Conservation (phyloP, 2,329 filamentous ascomycete genomes). For the Clonostachys byssicola region DNA sequence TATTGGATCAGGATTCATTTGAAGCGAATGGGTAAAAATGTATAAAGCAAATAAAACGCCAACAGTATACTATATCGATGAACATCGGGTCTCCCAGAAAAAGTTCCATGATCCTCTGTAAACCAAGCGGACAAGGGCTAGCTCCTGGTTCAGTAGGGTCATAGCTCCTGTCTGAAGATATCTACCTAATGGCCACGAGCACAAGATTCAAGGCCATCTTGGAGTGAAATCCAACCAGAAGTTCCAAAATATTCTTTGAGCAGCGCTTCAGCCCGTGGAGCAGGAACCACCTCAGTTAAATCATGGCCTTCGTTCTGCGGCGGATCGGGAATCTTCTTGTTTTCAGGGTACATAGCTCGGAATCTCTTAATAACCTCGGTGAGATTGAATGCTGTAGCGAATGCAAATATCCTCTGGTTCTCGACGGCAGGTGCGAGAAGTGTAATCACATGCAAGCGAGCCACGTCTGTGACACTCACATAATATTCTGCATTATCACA, state of each 20-base stretch:
- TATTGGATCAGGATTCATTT: too few species aligned
- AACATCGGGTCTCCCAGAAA: too few species aligned
- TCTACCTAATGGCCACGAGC: too few species aligned
- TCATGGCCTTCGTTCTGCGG: not conserved
- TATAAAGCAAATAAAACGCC: too few species aligned
- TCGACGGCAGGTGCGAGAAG: conserved; percentile 11
- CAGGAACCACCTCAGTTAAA: not conserved
- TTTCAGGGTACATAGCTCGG: not conserved
- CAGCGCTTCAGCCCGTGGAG: not conserved
- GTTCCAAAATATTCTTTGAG: not conserved
- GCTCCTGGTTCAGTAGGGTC: too few species aligned
- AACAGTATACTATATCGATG: too few species aligned
- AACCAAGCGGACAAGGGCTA: too few species aligned
- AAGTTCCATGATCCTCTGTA: too few species aligned
- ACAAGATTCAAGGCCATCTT: not conserved
- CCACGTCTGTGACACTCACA: conserved; percentile 13
- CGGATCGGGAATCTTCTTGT: not conserved
- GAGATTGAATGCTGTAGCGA: not conserved
- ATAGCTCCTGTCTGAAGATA: too few species aligned
- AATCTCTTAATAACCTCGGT: not conserved
- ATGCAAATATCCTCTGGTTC: not conserved
- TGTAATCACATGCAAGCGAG: conserved; percentile 15
- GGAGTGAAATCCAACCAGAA: not conserved
- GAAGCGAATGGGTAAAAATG: too few species aligned
- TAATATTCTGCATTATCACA: conserved; percentile 3